A percentile compares a stretch with the other conserved stretches of the same genome.
phyloP scores from a whole-genome alignment of 306 rosid species.

The Fagus sylvatica region DNA sequence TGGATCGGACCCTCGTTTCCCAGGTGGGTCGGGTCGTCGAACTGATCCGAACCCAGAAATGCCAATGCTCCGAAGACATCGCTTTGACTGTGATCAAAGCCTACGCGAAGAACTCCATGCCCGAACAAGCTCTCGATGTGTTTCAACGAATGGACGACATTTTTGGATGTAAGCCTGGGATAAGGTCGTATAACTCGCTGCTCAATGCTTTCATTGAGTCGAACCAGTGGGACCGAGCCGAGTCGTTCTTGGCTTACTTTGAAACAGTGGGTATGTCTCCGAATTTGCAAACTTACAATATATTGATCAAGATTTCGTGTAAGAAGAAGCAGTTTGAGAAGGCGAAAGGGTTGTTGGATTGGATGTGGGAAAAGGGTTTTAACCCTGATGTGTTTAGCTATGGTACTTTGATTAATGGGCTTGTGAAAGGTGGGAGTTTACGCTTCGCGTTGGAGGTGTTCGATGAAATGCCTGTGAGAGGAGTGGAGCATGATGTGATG shows the following conservation, averaged over 20 bases:
- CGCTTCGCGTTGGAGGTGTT: conserved; percentile 65
- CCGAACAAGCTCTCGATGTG: conserved; percentile 55
- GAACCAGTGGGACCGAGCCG: conserved; percentile 67
- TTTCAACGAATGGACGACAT: conserved; percentile 66
- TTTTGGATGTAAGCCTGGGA: conserved; percentile 64
- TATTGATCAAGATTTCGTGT: conserved; percentile 64
- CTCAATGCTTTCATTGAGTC: conserved; percentile 76
- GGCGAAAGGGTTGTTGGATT: conserved; percentile 56
- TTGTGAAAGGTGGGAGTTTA: conserved; percentile 56
- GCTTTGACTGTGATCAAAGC: conserved; percentile 71
- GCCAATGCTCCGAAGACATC: conserved; percentile 69
- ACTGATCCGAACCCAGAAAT: conserved; percentile 46
- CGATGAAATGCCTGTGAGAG: conserved; percentile 82
- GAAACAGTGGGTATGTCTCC: conserved; percentile 58
- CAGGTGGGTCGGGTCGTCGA: conserved; percentile 47
- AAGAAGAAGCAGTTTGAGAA: conserved; percentile 71
- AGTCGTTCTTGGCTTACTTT: conserved; percentile 55
- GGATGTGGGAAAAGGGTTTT: conserved; percentile 65
- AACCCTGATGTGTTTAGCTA: conserved; percentile 66
- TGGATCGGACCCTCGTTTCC: conserved; percentile 44
- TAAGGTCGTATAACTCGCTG: conserved; percentile 65
- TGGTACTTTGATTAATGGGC: conserved; percentile 58
- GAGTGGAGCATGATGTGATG: conserved; percentile 65
- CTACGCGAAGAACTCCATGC: conserved; percentile 71
- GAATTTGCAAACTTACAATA: conserved; percentile 65